These are phyloP conservation scores for Suillus brevipes DNA, from an alignment of 768 basidiomycete species.

Conservation along the genomic window DNA sequence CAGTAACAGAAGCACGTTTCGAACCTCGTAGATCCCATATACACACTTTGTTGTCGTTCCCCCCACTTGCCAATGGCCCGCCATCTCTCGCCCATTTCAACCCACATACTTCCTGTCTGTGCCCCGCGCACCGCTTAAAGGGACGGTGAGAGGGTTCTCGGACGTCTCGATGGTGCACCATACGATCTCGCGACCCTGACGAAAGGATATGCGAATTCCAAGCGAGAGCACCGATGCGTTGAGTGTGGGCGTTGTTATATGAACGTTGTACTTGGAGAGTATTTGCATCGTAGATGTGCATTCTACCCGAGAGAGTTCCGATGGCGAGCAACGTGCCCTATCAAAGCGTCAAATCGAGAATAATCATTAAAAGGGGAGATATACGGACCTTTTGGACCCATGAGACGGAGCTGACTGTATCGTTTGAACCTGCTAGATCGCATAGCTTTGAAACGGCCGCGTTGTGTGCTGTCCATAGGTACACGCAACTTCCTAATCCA, in stretches of 20 bases:
- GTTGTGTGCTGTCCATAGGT: slow-evolving; percentile 96
- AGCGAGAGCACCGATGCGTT: slow-evolving; percentile 90
- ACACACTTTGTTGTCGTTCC: slow-evolving; percentile 98
- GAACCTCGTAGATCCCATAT: slow-evolving; percentile 91
- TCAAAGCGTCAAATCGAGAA: neutral
- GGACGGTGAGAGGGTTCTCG: slow-evolving; percentile 66
- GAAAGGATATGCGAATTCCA: slow-evolving; percentile 90
- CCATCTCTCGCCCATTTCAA: slow-evolving; percentile 69
- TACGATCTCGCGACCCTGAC: slow-evolving; percentile 89
- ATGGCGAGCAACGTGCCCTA: slow-evolving; percentile 88
- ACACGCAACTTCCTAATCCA: slow-evolving; percentile 86
- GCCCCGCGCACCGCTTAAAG: slow-evolving; percentile 70
- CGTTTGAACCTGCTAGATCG: slow-evolving; percentile 63
- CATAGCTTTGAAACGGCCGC: slow-evolving; percentile 91
- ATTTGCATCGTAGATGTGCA: slow-evolving; percentile 93
- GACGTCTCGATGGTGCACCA: slow-evolving; percentile 90
- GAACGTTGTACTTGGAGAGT: slow-evolving; percentile 75
- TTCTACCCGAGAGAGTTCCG: slow-evolving; percentile 83
- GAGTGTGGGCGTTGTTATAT: slow-evolving; percentile 81
- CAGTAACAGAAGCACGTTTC: slow-evolving; percentile 33
- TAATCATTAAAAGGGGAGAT: neutral
- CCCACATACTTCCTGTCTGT: slow-evolving; percentile 95
- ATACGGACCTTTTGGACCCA: slow-evolving; percentile 79
- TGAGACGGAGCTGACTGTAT: slow-evolving; percentile 82
- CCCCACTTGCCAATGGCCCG: slow-evolving; percentile 84